Conservation (phyloP, 2,329 filamentous ascomycete species). For the Tolypocladium tropicale region DNA sequence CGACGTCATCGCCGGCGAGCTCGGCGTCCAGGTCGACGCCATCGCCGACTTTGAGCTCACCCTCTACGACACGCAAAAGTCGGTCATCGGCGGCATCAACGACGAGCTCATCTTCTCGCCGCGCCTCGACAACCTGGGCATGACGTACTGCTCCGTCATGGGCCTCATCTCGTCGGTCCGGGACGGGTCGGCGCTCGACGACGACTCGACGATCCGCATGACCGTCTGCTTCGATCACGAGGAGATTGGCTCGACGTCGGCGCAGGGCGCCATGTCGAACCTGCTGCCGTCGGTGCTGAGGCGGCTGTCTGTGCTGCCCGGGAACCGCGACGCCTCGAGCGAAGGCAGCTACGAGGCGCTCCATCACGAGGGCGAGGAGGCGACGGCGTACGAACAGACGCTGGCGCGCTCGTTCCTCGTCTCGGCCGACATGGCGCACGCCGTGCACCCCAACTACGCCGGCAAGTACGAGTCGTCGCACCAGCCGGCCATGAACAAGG, state of each 20-base stretch:
- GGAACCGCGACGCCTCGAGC: slow-evolving; percentile 54
- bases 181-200: slow-evolving; percentile 52
- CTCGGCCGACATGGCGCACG: slow-evolving; percentile 96
- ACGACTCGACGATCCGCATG: slow-evolving; percentile 77
- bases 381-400: slow-evolving; percentile 88
- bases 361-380: slow-evolving; percentile 48
- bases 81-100: slow-evolving; percentile 77
- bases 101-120: slow-evolving; percentile 95
- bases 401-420: slow-evolving; percentile 85
- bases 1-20: slow-evolving; percentile 72
- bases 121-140: slow-evolving; percentile 90
- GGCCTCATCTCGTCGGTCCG: slow-evolving; percentile 73
- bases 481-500: slow-evolving; percentile 90
- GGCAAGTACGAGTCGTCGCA: slow-evolving; percentile 87
- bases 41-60: slow-evolving; percentile 92
- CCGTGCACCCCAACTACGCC: slow-evolving; percentile 89
- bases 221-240: slow-evolving; percentile 96
- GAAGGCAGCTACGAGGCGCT: slow-evolving; percentile 49
- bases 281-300: slow-evolving; percentile 79
- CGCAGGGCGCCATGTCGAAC: slow-evolving; percentile 90
- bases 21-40: slow-evolving; percentile 57
- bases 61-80: slow-evolving; percentile 92
- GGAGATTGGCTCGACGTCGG: slow-evolving; percentile 86
- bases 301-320: slow-evolving; percentile 71
- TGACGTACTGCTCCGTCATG: slow-evolving; percentile 87